Base-by-base conservation (phyloP, 352 stramenopile species). In the Globisporangium rhizosaccharum region DNA sequence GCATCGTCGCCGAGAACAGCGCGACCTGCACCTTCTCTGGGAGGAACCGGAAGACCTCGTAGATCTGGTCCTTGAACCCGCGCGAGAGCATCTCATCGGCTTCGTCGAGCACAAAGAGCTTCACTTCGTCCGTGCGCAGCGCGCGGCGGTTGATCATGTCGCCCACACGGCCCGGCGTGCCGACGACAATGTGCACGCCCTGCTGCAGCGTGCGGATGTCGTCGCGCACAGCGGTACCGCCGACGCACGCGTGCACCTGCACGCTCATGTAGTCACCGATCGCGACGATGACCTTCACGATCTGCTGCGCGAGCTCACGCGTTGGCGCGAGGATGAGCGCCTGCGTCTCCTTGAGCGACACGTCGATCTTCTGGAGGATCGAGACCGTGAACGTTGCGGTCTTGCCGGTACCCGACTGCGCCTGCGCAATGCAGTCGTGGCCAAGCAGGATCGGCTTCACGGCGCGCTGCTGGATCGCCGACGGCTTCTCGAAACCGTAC, bases 401-500 rank as follows among this genome's bases (percentile, higher is more conserved):
- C 90, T 99, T 99, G 72, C 98, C 97, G 61, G 94, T 98, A 82
- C 96, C 97, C 37, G 96, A 99, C 82, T 99, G 97, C 39, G 97
- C 96, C 80, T 99, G 97, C 33, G 97, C 97, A 70, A 99, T 99
- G 65, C 98, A 96, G 74, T 99, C 97, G 63, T 96, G 85, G 66
- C 97, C 97, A 57, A 98, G 67, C 28, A 99, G 88, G 56, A 98
- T 98, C 47, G 97, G 97, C 82, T 98, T 98, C 56, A 99, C 96
- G n/a, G 90, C 88, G 59, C 96, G 86, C 79, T 99, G 96, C 82
- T 99, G 98, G 79, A 99, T 99, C 51, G 97, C 97, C 64, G 97
- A 99, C 41, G 98, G 98, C 82, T 99, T 99, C 78, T 99, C 98
- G 71, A 99, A 99, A 96, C 98, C 98, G 80, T 99, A 99, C 17